Base-by-base conservation (phyloP, 192 early-diverging fungal genomes). In the Entomortierella parvispora region DNA sequence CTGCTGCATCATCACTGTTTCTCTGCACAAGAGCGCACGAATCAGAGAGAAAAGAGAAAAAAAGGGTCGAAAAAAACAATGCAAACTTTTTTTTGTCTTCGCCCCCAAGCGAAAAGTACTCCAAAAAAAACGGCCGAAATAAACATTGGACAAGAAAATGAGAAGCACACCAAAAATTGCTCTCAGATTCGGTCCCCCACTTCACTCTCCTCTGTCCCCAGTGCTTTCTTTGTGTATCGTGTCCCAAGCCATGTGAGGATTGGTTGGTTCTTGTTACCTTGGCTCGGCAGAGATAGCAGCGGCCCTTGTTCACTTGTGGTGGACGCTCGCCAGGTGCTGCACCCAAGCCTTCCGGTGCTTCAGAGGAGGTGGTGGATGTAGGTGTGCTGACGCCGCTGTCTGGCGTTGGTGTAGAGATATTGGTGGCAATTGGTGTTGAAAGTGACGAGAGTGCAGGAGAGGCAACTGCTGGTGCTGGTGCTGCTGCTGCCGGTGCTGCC, bases 211-310 rank as follows among this genome's bases (percentile, higher is more conserved):
- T 40, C 12, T 37, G 25, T 44, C 37, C 37, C 12, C 37, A 40
- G 5, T 5, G 37, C 37, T 40, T 40, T 40, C 12, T 40, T n/a
- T n/a, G n/a, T n/a, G n/a, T n/a, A n/a, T n/a, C n/a, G n/a, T n/a
- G n/a, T n/a, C n/a, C n/a, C n/a, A n/a, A n/a, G n/a, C n/a, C n/a
- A n/a, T n/a, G n/a, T n/a, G n/a, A n/a, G n/a, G n/a, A n/a, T n/a
- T n/a, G n/a, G n/a, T n/a, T n/a, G n/a, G n/a, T n/a, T n/a, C n/a
- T n/a, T n/a, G 29, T 61, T 76, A 84, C 89, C 69, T 89, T 91
- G n/a, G 84, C 77, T 45, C 88, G 83, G 72, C 92, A 94, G 22
- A 79, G 65, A 55, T 86, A 89, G 71, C 91, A 92, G 25, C 90
- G 83, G 37, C 89, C 87, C 80, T 91, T 91, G 79, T 91, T 92